These are phyloP conservation scores for Cucumis melo DNA, from an alignment of 306 rosid species.

Conservation along the genomic window DNA sequence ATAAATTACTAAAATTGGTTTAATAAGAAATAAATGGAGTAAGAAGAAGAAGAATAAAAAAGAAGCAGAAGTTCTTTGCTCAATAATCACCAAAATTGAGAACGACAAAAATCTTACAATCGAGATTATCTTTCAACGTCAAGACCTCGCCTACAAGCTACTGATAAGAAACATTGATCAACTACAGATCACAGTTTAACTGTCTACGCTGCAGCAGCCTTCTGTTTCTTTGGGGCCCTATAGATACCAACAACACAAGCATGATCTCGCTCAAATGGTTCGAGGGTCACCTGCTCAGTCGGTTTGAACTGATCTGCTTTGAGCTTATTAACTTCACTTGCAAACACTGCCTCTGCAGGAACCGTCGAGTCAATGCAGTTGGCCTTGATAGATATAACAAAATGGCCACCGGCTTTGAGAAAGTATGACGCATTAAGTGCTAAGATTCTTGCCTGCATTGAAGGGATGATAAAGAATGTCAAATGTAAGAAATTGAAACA, in stretches of 20 bases:
- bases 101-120: background rate
- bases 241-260: constrained; percentile 87
- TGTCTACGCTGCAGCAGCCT: constrained; percentile 20
- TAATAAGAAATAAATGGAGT: background rate
- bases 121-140: background rate
- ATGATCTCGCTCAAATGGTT: constrained; percentile 87
- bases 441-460: constrained; percentile 87
- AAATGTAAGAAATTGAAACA: background rate
- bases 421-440: constrained; percentile 78
- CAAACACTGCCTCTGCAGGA: constrained; percentile 64
- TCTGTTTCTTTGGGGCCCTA: constrained; percentile 49
- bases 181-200: background rate
- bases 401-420: constrained; percentile 63
- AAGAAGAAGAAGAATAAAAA: too few species aligned
- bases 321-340: constrained; percentile 68
- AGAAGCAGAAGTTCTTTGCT: background rate
- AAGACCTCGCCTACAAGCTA: background rate
- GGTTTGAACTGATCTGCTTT: constrained; percentile 85
- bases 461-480: background rate
- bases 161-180: background rate
- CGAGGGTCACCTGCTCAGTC: constrained; percentile 74
- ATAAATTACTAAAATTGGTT: too few species aligned
- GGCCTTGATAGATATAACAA: constrained; percentile 57
- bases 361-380: constrained; percentile 85
- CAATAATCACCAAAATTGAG: background rate